Base-by-base conservation (phyloP, 345 rosid genomes). In the Lagerstroemia speciosa region DNA sequence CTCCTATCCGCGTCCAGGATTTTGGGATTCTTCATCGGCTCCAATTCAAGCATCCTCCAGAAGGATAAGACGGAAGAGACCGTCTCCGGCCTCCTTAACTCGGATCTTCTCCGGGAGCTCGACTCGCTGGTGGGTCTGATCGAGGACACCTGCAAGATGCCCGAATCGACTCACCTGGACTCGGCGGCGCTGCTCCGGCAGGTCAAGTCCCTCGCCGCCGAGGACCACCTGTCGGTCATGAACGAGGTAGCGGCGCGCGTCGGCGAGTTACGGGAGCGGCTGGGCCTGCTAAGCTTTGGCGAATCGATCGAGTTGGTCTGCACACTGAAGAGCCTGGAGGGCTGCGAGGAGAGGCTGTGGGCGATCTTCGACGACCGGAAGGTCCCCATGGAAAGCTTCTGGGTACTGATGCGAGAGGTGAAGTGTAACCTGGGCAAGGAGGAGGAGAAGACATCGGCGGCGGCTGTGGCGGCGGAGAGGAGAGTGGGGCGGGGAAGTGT, bases 261-360 rank as follows among this genome's bases (percentile, higher is more conserved):
- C 24, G 72, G 63, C 14, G 97, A 93, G 90, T 83, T 87, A 32
- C 76, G 66, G 53, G 81, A 84, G 31, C 76, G 97, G 69, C 69
- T 81, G 61, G 69, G 76, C 40, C 75, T 71, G 38, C 74, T 87
- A 74, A 82, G 83, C 27, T 87, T 90, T 27, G 83, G 75, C 45
- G 92, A 89, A 65, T 77, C 88, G 73, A 76, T 93, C 5, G 91
- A 89, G 89, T 77, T 90, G 73, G 83, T 65, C 2, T 90, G 87
- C 71, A 75, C 69, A 8, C 76, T 90, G 72, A 86, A 78, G 67
- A 76, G 87, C 73, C 55, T 89, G 6, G 90, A 84, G 71, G 77
- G 64, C 62, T 83, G 86, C 57, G 79, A 79, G 75, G 92, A 85
- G 67, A 75, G 71, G 40, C 63, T 84, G 67, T 32, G 70, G 64